These are phyloP conservation scores for Ziziphus jujuba DNA, from an alignment of 306 rosid genomes.

Conservation along the genomic window DNA sequence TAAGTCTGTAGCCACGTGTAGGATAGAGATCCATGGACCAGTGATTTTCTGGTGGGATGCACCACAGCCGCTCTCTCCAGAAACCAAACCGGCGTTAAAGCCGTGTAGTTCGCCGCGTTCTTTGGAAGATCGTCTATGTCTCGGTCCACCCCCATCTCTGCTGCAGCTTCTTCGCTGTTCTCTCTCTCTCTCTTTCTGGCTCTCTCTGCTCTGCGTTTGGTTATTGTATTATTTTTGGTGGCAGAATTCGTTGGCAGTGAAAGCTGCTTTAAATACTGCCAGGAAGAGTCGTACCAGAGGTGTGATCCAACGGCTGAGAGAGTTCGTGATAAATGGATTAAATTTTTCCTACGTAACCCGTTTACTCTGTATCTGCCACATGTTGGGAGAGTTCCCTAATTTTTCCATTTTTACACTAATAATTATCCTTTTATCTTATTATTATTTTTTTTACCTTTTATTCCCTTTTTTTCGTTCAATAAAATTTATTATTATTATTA, in stretches of 20 bases:
- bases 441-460: background rate
- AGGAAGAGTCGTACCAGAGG: background rate
- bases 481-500: background rate
- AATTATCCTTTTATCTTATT: background rate
- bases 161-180: background rate
- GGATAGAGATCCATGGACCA: constrained; percentile 72
- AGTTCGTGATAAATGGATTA: too few relatives aligned
- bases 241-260: too few relatives aligned
- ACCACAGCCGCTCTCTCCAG: constrained; percentile 79
- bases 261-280: too few relatives aligned
- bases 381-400: too few relatives aligned
- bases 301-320: constrained; percentile 5
- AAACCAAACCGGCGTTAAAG: constrained; percentile 88
- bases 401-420: too few relatives aligned
- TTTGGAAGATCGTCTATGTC: constrained; percentile 88
- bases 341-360: background rate
- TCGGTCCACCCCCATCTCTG: constrained; percentile 26
- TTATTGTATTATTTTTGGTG: background rate
- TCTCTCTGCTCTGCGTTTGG: background rate
- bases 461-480: background rate
- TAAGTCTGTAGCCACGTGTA: constrained; percentile 89
- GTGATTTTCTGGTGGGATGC: constrained; percentile 66
- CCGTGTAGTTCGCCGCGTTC: constrained; percentile 80
- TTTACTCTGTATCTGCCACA: background rate
- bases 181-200: background rate